Evolutionary conservation across 345 rosid genomes (phyloP), one percentile per base, ranked within the genome.

Genomic region (Anacardium occidentale): DNA sequence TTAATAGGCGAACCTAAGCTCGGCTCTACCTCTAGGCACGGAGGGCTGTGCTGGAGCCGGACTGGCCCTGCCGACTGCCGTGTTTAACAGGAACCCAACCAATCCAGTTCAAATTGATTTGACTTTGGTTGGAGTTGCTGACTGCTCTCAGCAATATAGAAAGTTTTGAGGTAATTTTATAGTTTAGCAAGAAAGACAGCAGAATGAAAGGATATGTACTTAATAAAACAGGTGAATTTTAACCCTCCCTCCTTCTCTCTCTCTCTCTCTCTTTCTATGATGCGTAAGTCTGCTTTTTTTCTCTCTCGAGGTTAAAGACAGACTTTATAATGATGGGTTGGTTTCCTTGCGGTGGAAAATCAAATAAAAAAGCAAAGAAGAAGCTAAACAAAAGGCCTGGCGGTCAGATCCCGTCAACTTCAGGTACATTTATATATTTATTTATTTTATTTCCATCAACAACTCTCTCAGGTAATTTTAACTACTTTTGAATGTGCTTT

Each of bases 341-440:
- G 78, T 80, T 81, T 71, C 84, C 69, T 18, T 84, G 90, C 58
- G 79, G 77, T 69, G 83, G 87, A 67, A 83, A 85, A 42, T 75
- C 88, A 24, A 75, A 50, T 50, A 77, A 84, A 66, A 72, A 77
- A 52, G 75, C 45, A 34, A 80, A 66, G 64, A 82, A 68, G 72
- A 73, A 79, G 78, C 80, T 64, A 15, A 74, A 62, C 71, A 69
- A 42, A 44, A 71, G 59, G 59, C 57, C 76, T 51, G 76, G 72
- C 74, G 79, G 80, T 68, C 87, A 82, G 90, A 86, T 83, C 90
- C 84, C 85, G 72, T 83, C 90, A 48, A 76, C 75, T 78, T 77
- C 87, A 58, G 91, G 88, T 86, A 76, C 54, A 58, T 59, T 25
- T 10, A 4, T 24, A 11, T 25, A 3, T 12, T 58, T 25, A 1